Conservation (phyloP, 2,329 filamentous ascomycete genomes). For the Alternaria metachromatica region DNA sequence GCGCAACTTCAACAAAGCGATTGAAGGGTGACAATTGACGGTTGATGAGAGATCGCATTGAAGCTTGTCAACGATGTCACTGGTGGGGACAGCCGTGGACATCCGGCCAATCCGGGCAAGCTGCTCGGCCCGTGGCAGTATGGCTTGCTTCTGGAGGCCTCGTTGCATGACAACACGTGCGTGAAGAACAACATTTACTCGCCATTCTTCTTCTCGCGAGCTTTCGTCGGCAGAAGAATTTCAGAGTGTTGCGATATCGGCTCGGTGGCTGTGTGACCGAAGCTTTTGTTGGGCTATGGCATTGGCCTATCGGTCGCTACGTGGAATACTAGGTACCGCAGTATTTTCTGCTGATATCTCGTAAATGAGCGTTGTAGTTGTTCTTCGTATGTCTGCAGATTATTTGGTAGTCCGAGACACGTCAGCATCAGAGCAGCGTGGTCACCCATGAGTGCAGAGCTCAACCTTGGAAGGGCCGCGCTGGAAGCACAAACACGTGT, state of each 20-base stretch:
- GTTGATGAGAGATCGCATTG: slow-evolving; percentile 17
- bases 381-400: neutral
- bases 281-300: neutral
- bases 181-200: neutral
- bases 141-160: slow-evolving; percentile 3
- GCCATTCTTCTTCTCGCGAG: neutral
- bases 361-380: neutral
- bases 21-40: slow-evolving; percentile 5
- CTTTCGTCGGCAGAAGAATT: neutral
- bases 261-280: neutral
- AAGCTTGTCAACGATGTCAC: slow-evolving; percentile 27
- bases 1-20: neutral
- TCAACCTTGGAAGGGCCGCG: neutral
- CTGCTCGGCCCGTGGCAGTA: slow-evolving; percentile 15
- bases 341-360: neutral
- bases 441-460: neutral
- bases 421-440: neutral
- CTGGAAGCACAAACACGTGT: neutral
- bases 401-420: neutral
- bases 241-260: neutral
- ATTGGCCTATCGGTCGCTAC: neutral
- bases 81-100: slow-evolving; percentile 22
- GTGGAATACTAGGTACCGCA: neutral
- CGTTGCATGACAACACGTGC: neutral
- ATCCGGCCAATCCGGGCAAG: slow-evolving; percentile 26